Conservation (phyloP, 108 stramenopile species). For the Discostella stelligeroides region DNA sequence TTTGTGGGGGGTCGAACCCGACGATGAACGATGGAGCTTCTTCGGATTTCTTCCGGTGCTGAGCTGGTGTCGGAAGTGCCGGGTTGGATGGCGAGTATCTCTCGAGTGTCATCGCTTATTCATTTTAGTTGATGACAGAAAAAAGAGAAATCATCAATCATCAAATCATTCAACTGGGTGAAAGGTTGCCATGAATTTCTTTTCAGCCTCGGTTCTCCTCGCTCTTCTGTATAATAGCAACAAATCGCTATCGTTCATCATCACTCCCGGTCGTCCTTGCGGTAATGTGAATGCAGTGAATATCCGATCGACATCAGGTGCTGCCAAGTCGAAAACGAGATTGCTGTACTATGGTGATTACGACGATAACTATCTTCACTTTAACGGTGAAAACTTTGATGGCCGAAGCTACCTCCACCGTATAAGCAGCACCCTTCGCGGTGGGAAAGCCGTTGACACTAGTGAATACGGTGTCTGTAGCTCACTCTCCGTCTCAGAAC, state of each 20-base stretch:
- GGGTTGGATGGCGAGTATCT: no score
- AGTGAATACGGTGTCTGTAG: slow-evolving; percentile 4
- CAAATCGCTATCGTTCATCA: neutral
- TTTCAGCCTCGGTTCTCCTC: neutral
- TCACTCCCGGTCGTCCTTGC: neutral
- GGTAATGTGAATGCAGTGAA: slow-evolving; percentile 5
- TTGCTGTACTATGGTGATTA: neutral
- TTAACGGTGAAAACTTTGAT: neutral
- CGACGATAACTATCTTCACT: neutral
- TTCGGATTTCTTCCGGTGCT: no score
- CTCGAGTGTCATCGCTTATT: no score
- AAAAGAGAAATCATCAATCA: no score
- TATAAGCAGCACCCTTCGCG: neutral
- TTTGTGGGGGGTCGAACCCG: no score
- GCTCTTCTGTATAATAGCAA: neutral
- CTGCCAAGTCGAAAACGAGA: neutral
- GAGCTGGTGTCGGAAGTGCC: no score
- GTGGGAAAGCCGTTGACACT: neutral
- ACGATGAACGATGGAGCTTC: no score
- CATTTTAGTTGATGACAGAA: no score
- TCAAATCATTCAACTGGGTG: no score
- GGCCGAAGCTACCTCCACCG: neutral
- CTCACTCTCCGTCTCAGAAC: slow-evolving; percentile 63
- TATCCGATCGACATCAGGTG: neutral
- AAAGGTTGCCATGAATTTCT: neutral